Base-by-base conservation (phyloP, 352 stramenopile genomes). In the Phytopythium vexans region DNA sequence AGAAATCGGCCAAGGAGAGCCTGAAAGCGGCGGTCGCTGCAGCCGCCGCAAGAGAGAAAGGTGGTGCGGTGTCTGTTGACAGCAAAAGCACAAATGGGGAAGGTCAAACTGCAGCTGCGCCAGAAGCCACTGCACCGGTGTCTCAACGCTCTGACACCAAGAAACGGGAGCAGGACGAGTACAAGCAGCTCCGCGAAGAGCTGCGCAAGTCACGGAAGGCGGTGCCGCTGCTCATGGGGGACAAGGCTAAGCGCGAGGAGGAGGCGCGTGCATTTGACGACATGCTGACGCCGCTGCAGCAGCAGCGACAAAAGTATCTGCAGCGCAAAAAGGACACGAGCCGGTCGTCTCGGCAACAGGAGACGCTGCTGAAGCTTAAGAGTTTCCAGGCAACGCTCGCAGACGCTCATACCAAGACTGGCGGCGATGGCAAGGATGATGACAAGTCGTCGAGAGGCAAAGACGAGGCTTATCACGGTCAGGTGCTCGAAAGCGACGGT, bases 201-300 rank as follows among this genome's bases (percentile, higher is more conserved):
- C 65, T 94, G 9, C 77, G 82, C 27, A 64, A 72, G 12, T 72
- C 68, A 10, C 82, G 80, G 42, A 89, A 91, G 47, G 76, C 82
- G 1, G 74, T 70, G 35, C 56, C 70, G 5, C 43, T 90, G 33
- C 55, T 86, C 10, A 72, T 87, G 54, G 77, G 77, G 1, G 61
- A 76, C 16, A 82, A 88, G 55, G 70, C 79, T 3, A 77, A 82
- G 16, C 73, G 82, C 31, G 65, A 75, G 44, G 73, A 91, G 5
- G 63, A 70, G 9, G 75, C 72, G 3, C 72, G 78, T 32, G 72
- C 78, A 3, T 76, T 70, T 31, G 68, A 86, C 42, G 74, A 93
- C 36, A 87, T 91, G 72, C 58, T 93, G 12, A 90, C 80, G 16
- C 82, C 82, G 8, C 56, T 91, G 38, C 82, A 93, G 49, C 76